Conservation (phyloP, 202 grass and related monocot species). For the Carex arenaria region DNA sequence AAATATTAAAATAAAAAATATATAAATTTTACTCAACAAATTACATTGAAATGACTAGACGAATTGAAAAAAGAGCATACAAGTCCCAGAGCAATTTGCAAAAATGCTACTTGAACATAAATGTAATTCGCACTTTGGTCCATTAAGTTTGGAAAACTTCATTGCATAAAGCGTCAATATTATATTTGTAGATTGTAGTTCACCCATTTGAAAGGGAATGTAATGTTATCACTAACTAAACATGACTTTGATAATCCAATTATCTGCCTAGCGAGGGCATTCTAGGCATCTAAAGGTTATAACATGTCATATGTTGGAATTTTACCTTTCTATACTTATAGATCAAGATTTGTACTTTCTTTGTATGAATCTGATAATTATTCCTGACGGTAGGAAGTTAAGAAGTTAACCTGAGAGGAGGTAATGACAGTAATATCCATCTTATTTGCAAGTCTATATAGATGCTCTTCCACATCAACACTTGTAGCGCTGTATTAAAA, state of each 20-base stretch:
- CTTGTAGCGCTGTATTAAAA: constrained; percentile 71
- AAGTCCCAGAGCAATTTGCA: neutral
- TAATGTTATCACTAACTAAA: neutral
- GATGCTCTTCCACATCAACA: constrained; percentile 96
- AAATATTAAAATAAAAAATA: constrained; percentile 18
- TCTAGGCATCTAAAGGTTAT: neutral
- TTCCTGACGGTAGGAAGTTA: neutral
- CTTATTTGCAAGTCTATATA: constrained; percentile 78
- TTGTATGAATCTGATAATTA: neutral
- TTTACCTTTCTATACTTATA: neutral
- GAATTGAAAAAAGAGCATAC: neutral
- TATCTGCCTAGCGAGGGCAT: no score
- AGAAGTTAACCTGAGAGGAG: constrained; percentile 68
- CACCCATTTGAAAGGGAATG: neutral
- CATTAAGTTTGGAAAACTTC: neutral
- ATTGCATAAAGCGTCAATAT: neutral
- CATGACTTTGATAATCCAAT: neutral
- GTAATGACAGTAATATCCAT: constrained; percentile 98
- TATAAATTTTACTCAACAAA: neutral
- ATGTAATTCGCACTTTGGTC: neutral
- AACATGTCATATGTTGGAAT: neutral
- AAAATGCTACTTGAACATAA: neutral
- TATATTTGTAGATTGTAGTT: neutral
- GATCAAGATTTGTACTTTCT: neutral
- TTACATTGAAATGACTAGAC: neutral